Conservation (phyloP, 2,329 filamentous ascomycete genomes). For the Fusarium denticulatum region DNA sequence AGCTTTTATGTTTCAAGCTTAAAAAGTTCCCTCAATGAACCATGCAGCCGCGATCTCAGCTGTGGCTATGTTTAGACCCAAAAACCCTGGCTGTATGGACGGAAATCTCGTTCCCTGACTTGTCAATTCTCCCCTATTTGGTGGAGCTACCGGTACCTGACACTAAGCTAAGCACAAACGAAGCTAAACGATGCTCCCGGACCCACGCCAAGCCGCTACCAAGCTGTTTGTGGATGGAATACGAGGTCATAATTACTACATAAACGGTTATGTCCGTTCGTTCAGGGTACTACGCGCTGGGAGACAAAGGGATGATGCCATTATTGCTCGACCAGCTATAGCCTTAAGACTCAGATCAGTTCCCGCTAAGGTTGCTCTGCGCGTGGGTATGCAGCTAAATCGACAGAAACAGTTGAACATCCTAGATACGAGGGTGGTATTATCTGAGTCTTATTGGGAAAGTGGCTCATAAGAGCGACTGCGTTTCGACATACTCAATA, state of each 20-base stretch:
- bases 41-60: not conserved
- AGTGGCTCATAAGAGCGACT: not conserved
- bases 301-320: not conserved
- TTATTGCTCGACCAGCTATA: not conserved
- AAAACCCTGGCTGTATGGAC: not conserved
- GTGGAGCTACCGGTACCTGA: constrained; percentile 23
- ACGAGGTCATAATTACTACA: constrained; percentile 1
- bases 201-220: not conserved
- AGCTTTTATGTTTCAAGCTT: constrained; percentile 15
- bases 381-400: not conserved
- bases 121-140: not conserved
- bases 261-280: not conserved
- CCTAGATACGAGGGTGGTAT: not conserved
- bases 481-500: too few relatives aligned
- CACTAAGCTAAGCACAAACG: constrained; percentile 1
- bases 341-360: not conserved
- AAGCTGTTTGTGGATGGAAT: not conserved
- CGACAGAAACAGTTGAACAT: not conserved
- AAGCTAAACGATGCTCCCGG: not conserved
- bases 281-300: not conserved
- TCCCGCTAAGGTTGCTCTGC: constrained; percentile 1
- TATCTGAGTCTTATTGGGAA: not conserved
- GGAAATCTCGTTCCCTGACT: not conserved
- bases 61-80: constrained; percentile 7
- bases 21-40: not conserved